Conservation (phyloP, 768 basidiomycete species). For the Coprinopsis sp. region DNA sequence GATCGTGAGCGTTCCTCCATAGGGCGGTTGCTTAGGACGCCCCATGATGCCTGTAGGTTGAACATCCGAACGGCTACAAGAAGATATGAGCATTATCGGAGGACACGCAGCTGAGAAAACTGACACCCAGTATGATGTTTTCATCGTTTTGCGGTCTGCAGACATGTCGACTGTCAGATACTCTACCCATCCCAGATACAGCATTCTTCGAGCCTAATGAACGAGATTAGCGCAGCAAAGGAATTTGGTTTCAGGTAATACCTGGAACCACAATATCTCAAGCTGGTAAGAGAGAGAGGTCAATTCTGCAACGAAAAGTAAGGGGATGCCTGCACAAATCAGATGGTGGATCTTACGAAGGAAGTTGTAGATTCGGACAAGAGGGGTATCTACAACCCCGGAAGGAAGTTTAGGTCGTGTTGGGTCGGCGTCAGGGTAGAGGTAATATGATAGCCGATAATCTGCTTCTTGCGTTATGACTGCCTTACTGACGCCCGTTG, state of each 20-base stretch:
- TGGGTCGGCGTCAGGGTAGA: constrained; percentile 42
- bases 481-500: constrained; percentile 55
- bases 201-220: constrained; percentile 63
- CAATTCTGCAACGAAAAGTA: constrained; percentile 51
- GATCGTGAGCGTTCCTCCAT: constrained; percentile 72
- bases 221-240: constrained; percentile 12
- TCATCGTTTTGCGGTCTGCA: constrained; percentile 61
- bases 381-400: constrained; percentile 71
- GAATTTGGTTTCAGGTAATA: not conserved
- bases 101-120: constrained; percentile 15
- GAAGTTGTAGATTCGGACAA: constrained; percentile 83
- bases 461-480: constrained; percentile 74
- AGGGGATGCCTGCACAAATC: constrained; percentile 4
- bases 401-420: constrained; percentile 47
- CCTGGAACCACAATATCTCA: constrained; percentile 82
- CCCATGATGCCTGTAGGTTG: constrained; percentile 23
- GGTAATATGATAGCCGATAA: constrained; percentile 58
- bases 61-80: constrained; percentile 22
- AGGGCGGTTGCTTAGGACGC: constrained; percentile 42
- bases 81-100: constrained; percentile 9
- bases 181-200: constrained; percentile 83
- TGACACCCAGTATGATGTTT: constrained; percentile 86
- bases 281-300: constrained; percentile 91
- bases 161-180: constrained; percentile 69
- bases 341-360: constrained; percentile 55